A percentile compares a stretch with the other conserved stretches of the same genome.
These are phyloP conservation scores for Aspergillus cristatus DNA, from an alignment of 495 filamentous ascomycete genomes.

Conservation along the genomic window DNA sequence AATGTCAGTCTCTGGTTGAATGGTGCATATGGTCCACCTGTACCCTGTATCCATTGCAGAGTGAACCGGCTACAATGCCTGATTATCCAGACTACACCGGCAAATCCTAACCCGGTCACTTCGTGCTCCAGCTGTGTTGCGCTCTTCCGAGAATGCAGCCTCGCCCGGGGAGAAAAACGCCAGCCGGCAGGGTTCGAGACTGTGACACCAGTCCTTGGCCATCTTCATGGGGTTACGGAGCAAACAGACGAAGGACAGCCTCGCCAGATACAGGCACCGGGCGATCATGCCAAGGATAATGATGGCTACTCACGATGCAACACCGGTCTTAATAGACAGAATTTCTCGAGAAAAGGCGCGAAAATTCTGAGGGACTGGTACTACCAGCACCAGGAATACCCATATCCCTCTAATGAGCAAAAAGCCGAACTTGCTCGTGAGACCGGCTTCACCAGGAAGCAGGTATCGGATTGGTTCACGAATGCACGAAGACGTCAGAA, in stretches of 20 bases:
- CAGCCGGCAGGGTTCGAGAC: constrained; percentile 38
- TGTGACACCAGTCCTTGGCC: constrained; percentile 30
- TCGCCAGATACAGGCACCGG: no score
- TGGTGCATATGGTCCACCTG: constrained; percentile 30
- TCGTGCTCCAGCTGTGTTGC: constrained; percentile 70
- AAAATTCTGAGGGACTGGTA: constrained; percentile 34
- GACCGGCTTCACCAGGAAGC: constrained; percentile 27
- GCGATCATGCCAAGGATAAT: constrained; percentile 1
- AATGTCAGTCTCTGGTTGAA: constrained; percentile 34
- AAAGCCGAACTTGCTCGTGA: constrained; percentile 20
- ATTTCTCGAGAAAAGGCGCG: constrained; percentile 52
- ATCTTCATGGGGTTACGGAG: constrained; percentile 34
- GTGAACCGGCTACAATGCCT: constrained; percentile 35
- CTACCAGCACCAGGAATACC: constrained; percentile 34
- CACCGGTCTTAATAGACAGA: constrained; percentile 13
- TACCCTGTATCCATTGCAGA: constrained; percentile 35
- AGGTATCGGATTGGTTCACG: constrained; percentile 34
- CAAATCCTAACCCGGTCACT: constrained; percentile 46
- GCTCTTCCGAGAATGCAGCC: constrained; percentile 64
- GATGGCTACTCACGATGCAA: constrained; percentile 9
- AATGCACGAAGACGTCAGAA: constrained; percentile 36
- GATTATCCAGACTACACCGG: constrained; percentile 33
- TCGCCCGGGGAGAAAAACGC: constrained; percentile 40
- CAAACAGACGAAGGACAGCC: constrained; percentile 14
- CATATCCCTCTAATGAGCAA: constrained; percentile 29